Base-by-base conservation (phyloP, 2,329 filamentous ascomycete species). In the Botrytis byssoidea region DNA sequence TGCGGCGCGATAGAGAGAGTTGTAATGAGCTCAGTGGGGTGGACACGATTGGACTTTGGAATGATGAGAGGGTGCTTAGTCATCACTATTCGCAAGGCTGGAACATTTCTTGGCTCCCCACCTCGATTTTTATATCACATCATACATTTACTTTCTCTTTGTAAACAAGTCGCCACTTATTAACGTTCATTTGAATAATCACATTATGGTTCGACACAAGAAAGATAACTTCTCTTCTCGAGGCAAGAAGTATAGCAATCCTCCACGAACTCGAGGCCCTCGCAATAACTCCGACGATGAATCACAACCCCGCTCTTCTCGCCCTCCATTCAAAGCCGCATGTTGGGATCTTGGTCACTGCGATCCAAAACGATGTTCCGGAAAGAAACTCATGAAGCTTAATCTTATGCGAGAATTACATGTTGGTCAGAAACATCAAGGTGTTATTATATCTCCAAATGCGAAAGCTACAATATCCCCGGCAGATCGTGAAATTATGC, bases 281-380 rank as follows among this genome's bases (percentile, higher is more conserved):
- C 85, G 86, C 75, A 84, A 86, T 74, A 87, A 86, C 77, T 85
- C 84, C 80, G 81, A 83, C 72, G 83, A 84, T 75, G 82, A 85
- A 71, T 78, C 78, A 78, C 77, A 82, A 76, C 79, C 83, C 71
- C 80, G 79, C 73, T 74, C 79, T 72, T 75, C 79, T 67, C 88
- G 79, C 76, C 90, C 84, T 57, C 80, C 85, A 35, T 98, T 95
- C 88, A 97, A 97, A 84, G 95, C 96, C 67, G 96, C 95, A 74
- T 98, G 95, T 83, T 99, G 96, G 96, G 96, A 99, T 81, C 87
- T 99, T 48, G 95, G 95, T 75, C 96, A 99, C 85, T 99, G 96
- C 85, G 96, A 99, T 81, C 94, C 95, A 14, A 98, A 98, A 83
- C 88, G 95, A 78, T 99, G 96, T 84, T 98, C 95, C 0, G 96